A percentile compares a stretch with the other conserved stretches of the same genome.
phyloP scores from a whole-genome alignment of 2,329 filamentous ascomycete species.

The Pleurostoma richardsiae region DNA sequence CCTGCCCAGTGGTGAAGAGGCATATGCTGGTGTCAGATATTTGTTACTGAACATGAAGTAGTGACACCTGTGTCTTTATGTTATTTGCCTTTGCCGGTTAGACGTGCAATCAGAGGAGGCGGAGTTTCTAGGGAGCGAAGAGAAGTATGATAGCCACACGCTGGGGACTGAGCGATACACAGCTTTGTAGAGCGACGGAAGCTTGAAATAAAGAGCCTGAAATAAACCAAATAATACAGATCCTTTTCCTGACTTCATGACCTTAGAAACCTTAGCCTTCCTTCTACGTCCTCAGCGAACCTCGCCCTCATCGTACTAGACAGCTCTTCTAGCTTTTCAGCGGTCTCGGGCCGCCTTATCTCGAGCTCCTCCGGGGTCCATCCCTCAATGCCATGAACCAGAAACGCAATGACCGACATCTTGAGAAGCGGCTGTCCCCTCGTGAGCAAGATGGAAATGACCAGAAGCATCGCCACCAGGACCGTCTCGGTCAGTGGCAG shows the following conservation, averaged over 20 bases:
- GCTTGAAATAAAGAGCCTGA: too few relatives aligned
- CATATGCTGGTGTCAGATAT: slow-evolving; percentile 50
- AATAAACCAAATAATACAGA: too few relatives aligned
- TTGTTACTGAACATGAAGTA: slow-evolving; percentile 37
- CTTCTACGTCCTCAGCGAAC: neutral
- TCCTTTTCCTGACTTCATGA: too few relatives aligned
- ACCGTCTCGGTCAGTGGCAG: slow-evolving; percentile 14
- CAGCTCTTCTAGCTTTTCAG: neutral
- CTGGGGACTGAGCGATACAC: too few relatives aligned
- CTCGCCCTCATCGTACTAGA: neutral
- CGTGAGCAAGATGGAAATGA: slow-evolving; percentile 2
- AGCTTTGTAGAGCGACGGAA: too few relatives aligned
- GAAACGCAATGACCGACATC: neutral
- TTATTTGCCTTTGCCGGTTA: too few relatives aligned
- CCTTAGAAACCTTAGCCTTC: neutral
- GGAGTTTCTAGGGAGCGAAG: too few relatives aligned
- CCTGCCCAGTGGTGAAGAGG: slow-evolving; percentile 35
- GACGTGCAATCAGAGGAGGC: too few relatives aligned
- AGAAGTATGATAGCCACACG: too few relatives aligned
- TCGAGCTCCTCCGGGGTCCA: neutral
- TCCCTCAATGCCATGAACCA: neutral
- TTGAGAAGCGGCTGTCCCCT: neutral
- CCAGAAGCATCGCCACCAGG: slow-evolving; percentile 15
- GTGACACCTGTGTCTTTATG: too few relatives aligned
- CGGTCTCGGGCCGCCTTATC: neutral